Conservation (phyloP, 768 basidiomycete genomes). For the Exidia glandulosa region DNA sequence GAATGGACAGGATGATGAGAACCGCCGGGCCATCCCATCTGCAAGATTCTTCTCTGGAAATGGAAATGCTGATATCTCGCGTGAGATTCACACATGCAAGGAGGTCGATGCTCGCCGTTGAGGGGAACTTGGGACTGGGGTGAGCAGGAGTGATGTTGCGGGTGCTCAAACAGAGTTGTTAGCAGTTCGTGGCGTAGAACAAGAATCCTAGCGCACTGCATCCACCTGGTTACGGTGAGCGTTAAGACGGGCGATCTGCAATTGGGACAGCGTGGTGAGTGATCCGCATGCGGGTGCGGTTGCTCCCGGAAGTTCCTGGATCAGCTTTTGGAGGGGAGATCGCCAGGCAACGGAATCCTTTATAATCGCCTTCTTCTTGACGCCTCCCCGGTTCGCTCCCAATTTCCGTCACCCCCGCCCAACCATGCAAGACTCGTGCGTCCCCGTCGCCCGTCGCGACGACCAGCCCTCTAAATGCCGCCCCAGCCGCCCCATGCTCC, state of each 20-base stretch:
- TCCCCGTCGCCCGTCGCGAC: not conserved
- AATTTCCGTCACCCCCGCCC: not conserved
- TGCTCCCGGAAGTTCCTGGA: not conserved
- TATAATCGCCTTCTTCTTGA: not conserved
- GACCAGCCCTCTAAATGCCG: not conserved
- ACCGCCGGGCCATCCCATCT: not conserved
- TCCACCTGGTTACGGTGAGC: not conserved
- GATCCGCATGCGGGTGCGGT: not conserved
- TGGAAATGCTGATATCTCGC: too few species aligned
- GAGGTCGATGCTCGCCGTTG: not conserved
- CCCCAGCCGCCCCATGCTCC: constrained; percentile 1
- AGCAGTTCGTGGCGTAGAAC: too few species aligned
- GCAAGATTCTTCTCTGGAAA: too few species aligned
- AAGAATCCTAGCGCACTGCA: too few species aligned
- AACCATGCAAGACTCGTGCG: not conserved
- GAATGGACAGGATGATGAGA: not conserved
- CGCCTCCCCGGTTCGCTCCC: not conserved
- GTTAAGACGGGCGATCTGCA: not conserved
- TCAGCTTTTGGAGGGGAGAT: not conserved
- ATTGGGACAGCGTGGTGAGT: not conserved
- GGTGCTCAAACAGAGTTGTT: not conserved
- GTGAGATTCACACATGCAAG: too few species aligned
- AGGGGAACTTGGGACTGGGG: not conserved
- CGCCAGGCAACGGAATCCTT: not conserved
- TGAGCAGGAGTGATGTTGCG: not conserved